These are phyloP conservation scores for Solanum hybrid DNA, from an alignment of 305 asterid genomes.

Conservation along the genomic window DNA sequence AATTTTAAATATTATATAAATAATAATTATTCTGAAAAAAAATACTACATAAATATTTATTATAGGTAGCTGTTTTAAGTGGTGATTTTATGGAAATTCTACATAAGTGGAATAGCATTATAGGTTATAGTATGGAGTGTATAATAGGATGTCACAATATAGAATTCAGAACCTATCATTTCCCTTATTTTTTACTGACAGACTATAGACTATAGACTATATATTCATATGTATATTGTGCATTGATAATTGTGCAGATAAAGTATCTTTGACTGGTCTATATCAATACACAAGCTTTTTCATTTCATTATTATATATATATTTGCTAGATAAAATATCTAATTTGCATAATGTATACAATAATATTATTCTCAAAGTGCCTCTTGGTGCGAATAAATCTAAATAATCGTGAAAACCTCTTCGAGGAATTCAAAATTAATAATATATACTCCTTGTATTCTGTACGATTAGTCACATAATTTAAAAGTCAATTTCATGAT, in stretches of 20 bases:
- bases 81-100: background rate
- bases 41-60: too few relatives aligned
- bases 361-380: background rate
- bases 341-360: background rate
- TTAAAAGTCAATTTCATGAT: background rate
- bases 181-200: constrained; percentile 12
- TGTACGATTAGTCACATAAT: background rate
- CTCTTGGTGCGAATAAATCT: background rate
- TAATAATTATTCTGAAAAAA: background rate
- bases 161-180: constrained; percentile 40
- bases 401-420: constrained; percentile 5
- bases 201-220: background rate
- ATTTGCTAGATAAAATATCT: background rate
- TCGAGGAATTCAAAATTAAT: background rate
- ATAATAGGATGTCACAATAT: constrained; percentile 19
- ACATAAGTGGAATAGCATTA: background rate
- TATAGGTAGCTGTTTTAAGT: background rate
- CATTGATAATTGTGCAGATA: constrained; percentile 13
- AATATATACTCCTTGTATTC: constrained; percentile 9
- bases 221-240: background rate
- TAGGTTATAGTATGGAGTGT: background rate
- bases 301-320: background rate
- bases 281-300: background rate
- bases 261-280: constrained; percentile 18
- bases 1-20: too few relatives aligned